Evolutionary conservation across 208 protist species (phyloP).

Genomic region (Angomonas desouzai): DNA sequence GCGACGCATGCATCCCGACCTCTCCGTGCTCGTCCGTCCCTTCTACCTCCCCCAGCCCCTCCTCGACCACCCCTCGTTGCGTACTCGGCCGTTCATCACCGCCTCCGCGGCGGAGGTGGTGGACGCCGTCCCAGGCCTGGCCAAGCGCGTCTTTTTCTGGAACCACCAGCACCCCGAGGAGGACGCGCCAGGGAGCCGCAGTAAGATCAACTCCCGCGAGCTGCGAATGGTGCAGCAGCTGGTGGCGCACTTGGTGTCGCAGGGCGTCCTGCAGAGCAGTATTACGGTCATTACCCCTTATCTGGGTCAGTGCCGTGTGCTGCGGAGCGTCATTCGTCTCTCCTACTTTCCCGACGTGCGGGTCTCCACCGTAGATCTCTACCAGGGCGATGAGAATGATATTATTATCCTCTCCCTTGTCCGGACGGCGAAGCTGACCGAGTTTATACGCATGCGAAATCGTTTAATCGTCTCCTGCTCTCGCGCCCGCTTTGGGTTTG

Average conservation of each 20-base stretch:
- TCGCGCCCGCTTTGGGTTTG: slow-evolving; percentile 89
- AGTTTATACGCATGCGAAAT: slow-evolving; percentile 92
- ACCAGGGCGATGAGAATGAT: slow-evolving; percentile 95
- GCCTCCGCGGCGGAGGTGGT: slow-evolving; percentile 21
- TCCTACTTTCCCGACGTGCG: slow-evolving; percentile 63
- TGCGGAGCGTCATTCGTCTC: slow-evolving; percentile 71
- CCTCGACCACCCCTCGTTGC: slow-evolving; percentile 54
- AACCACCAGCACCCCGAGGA: slow-evolving; percentile 80
- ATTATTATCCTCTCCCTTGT: slow-evolving; percentile 93
- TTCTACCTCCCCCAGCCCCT: slow-evolving; percentile 74
- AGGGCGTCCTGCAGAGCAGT: slow-evolving; percentile 82
- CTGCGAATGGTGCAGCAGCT: slow-evolving; percentile 73
- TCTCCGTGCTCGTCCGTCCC: slow-evolving; percentile 80
- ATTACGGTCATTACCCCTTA: slow-evolving; percentile 95
- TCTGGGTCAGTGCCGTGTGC: slow-evolving; percentile 85
- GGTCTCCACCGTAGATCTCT: slow-evolving; percentile 93
- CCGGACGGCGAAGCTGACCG: slow-evolving; percentile 90
- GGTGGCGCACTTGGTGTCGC: slow-evolving; percentile 64
- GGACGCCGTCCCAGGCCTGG: slow-evolving; percentile 67
- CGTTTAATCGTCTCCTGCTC: slow-evolving; percentile 94
- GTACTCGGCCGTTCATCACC: slow-evolving; percentile 48
- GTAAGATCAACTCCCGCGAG: slow-evolving; percentile 86
- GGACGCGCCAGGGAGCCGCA: slow-evolving; percentile 67
- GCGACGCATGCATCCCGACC: slow-evolving; percentile 85
- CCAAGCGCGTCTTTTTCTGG: slow-evolving; percentile 85